These are phyloP conservation scores for Wickerhamiella allomyrinae DNA, from an alignment of 805 yeast genomes.

Conservation along the genomic window DNA sequence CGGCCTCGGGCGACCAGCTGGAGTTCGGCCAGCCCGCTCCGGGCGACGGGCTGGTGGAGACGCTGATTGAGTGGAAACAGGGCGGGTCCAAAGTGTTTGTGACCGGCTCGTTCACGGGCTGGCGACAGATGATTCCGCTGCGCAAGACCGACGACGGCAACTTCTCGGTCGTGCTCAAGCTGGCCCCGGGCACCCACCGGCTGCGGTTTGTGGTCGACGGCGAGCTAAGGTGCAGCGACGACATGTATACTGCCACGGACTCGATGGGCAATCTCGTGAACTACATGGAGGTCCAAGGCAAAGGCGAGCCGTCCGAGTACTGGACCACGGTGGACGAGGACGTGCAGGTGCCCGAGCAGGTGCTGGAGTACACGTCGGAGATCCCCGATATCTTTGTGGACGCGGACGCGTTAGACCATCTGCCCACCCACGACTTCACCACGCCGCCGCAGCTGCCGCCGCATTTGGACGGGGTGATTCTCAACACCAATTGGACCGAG, in stretches of 20 bases:
- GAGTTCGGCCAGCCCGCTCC: constrained; percentile 11
- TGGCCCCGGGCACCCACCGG: constrained; percentile 82
- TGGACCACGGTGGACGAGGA: constrained; percentile 7
- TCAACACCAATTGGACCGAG: constrained; percentile 57
- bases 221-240: constrained; percentile 77
- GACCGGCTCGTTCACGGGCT: constrained; percentile 94
- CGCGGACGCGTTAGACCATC: constrained; percentile 31
- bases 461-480: constrained; percentile 83
- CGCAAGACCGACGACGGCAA: constrained; percentile 27
- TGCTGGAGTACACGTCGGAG: constrained; percentile 43
- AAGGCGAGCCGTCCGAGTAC: constrained; percentile 2
- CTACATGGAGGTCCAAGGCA: constrained; percentile 36
- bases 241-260: constrained; percentile 91
- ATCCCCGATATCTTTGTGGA: constrained; percentile 31
- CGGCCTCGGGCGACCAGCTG: constrained; percentile 20
- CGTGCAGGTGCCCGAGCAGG: constrained; percentile 17
- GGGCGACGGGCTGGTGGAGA: constrained; percentile 16
- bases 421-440: constrained; percentile 31
- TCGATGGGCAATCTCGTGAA: constrained; percentile 93
- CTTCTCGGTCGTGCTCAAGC: constrained; percentile 23
- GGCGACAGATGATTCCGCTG: constrained; percentile 95
- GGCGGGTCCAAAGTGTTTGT: constrained; percentile 95
- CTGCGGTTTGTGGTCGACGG: constrained; percentile 89
- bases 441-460: constrained; percentile 97
- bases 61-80: constrained; percentile 56